Evolutionary conservation across 495 filamentous ascomycete genomes (phyloP), one percentile per base, ranked within the genome.

Genomic region (Penicillium egyptiacum): DNA sequence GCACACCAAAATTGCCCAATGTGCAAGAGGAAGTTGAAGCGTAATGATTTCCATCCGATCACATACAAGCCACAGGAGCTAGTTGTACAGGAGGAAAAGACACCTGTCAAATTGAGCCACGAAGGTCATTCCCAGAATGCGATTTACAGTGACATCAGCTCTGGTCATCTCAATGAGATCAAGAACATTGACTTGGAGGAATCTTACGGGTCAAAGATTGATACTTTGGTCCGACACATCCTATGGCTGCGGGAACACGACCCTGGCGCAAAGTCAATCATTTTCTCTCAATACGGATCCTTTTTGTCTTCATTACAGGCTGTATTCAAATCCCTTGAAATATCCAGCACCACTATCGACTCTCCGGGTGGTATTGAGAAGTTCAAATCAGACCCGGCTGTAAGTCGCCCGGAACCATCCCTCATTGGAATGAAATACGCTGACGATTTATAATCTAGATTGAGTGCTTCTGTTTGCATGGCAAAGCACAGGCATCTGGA

Each of bases 381-480:
- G 0, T 98, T 98, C 77, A 87, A 86, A 61, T 77, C 82, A 9
- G 86, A 97, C 61, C 84, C 91, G 0, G 76, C 75, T 22, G 76
- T 83, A 71, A 35, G 76, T 59, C 16, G 50, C 20, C n/a, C 22
- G 2, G 30, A 4, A 10, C 25, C 39, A 37, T 12, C 3, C 8
- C 8, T 42, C 11, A 28, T 46, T 9, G 35, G 35, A 44, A 31
- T n/a, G n/a, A 2, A 48, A 31, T 31, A 14, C 50, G 31, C 33
- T 55, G 33, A 45, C 12, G 9, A 30, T 61, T 12, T 42, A 39
- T 12, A 17, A 39, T 58, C 35, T 28, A 80, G 75, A 73, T 88
- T 8, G 91, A 96, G 65, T 91, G 89, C 64, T 94, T 98, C 57
- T 78, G 97, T 7, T 77, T 98, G 42, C 90, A 96, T 65, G 91